phyloP scores from a whole-genome alignment of 805 yeast species.

The Hanseniaspora nectarophila region DNA sequence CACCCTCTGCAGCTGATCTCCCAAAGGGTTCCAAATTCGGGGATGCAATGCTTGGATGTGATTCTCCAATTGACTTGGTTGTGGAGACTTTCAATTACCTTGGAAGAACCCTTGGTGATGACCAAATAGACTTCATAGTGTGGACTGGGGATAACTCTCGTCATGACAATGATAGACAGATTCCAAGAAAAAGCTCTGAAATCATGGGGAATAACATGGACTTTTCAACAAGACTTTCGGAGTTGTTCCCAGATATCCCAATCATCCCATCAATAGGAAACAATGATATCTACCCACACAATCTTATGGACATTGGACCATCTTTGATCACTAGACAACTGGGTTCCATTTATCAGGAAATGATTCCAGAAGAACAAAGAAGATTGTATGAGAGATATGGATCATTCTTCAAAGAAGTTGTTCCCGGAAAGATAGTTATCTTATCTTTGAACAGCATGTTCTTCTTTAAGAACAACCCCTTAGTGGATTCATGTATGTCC shows the following conservation, averaged over 20 bases:
- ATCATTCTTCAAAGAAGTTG: conserved; percentile 62
- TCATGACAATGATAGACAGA: conserved; percentile 65
- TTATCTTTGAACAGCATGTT: conserved; percentile 69
- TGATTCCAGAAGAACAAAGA: conserved; percentile 65
- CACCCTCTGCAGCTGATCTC: background rate
- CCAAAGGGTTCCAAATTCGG: conserved; percentile 53
- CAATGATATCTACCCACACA: conserved; percentile 83
- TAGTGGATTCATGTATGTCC: conserved; percentile 67
- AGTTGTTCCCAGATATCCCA: conserved; percentile 27
- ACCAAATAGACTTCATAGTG: conserved; percentile 65
- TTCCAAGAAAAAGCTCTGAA: conserved; percentile 61
- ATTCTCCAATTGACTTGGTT: conserved; percentile 53
- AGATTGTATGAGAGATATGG: conserved; percentile 66
- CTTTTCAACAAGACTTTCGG: conserved; percentile 22
- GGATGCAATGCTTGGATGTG: conserved; percentile 67
- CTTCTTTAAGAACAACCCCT: conserved; percentile 62
- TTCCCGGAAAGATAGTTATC: conserved; percentile 67
- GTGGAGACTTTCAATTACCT: conserved; percentile 59
- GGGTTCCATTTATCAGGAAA: conserved; percentile 59
- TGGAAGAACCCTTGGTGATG: conserved; percentile 41
- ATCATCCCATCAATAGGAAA: conserved; percentile 69
- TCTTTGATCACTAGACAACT: conserved; percentile 75
- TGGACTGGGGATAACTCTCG: conserved; percentile 89
- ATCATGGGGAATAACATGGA: conserved; percentile 59
- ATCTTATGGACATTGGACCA: conserved; percentile 75